phyloP scores from a whole-genome alignment of 495 filamentous ascomycete genomes.

The Penicillium bialowiezense region DNA sequence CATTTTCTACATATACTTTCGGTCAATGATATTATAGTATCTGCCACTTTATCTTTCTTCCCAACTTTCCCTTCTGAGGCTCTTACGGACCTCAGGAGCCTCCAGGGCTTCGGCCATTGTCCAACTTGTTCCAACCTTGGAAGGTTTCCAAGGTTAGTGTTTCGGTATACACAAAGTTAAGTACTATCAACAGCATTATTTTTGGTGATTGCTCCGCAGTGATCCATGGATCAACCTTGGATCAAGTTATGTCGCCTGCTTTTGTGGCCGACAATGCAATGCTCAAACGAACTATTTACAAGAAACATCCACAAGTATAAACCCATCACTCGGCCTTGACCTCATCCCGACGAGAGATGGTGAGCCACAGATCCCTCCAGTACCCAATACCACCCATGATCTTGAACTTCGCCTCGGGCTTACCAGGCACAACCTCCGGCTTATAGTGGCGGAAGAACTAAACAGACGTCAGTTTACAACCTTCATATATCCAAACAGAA shows the following conservation, averaged over 20 bases:
- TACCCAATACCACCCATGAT: constrained; percentile 49
- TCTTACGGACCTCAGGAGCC: no score
- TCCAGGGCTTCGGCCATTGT: no score
- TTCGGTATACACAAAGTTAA: no score
- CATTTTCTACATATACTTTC: background rate
- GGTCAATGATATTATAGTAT: background rate
- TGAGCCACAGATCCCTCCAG: constrained; percentile 48
- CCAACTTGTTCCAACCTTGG: no score
- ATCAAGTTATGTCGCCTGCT: no score
- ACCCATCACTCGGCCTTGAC: background rate
- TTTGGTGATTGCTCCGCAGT: no score
- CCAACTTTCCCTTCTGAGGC: no score
- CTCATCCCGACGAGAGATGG: constrained; percentile 30
- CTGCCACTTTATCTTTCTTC: background rate
- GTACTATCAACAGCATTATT: no score
- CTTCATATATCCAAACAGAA: background rate
- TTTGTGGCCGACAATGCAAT: background rate
- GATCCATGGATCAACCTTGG: no score
- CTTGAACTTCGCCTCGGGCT: constrained; percentile 35
- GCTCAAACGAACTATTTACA: background rate
- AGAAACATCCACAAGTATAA: no score
- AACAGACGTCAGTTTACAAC: constrained; percentile 3
- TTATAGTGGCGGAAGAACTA: constrained; percentile 40
- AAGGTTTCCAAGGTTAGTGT: no score
- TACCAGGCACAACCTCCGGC: constrained; percentile 27